Evolutionary conservation across 176 grass and related monocot species (phyloP).

Genomic region (Pontederia crassipes): DNA sequence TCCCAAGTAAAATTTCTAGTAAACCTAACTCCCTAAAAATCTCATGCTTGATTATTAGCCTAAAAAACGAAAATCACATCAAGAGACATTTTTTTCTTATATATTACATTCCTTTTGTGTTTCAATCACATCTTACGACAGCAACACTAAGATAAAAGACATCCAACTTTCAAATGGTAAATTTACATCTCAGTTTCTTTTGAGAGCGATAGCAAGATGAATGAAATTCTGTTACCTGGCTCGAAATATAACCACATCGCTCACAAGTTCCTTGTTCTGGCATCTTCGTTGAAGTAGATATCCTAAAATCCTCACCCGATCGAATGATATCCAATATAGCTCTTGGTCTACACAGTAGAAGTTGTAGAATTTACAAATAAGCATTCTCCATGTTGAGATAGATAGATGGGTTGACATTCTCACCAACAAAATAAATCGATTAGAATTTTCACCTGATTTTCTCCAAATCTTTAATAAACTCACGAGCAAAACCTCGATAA

Average conservation of each 20-base stretch:
- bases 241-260: constrained; percentile 78
- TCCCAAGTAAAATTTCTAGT: too few species aligned
- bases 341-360: constrained; percentile 42
- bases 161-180: too few species aligned
- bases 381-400: background rate
- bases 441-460: constrained; percentile 46
- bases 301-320: constrained; percentile 85
- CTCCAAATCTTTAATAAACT: constrained; percentile 98
- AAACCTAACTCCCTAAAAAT: too few species aligned
- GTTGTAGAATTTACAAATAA: background rate
- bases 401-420: background rate
- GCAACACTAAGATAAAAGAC: too few species aligned
- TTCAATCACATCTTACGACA: too few species aligned
- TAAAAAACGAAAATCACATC: too few species aligned
- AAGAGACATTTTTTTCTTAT: too few species aligned
- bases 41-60: too few species aligned
- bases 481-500: constrained; percentile 93
- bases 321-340: constrained; percentile 90
- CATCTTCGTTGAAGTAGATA: constrained; percentile 78
- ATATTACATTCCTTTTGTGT: too few species aligned
- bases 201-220: too few species aligned
- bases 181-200: too few species aligned
- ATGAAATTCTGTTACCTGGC: constrained; percentile 41
- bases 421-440: background rate
- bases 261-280: constrained; percentile 88